Percentiles rank a stretch among this genome's conserved stretches.
phyloP scores from a whole-genome alignment of 148 eudicot species.

The Cornus kousa region DNA sequence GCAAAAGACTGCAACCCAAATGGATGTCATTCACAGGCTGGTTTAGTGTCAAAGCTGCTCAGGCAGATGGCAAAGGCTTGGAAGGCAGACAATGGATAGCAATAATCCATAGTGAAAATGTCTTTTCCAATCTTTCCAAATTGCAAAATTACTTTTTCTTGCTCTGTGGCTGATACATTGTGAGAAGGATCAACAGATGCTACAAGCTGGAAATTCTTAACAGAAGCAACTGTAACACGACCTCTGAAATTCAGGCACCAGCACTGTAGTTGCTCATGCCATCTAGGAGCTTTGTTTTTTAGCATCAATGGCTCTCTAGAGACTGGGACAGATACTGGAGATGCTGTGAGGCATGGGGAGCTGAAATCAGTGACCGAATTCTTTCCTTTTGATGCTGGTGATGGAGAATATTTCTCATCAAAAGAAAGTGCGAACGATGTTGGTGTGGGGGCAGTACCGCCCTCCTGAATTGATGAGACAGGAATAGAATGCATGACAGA shows the following conservation, averaged over 20 bases:
- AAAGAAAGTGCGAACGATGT: constrained; percentile 50
- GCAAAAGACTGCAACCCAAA: constrained; percentile 3
- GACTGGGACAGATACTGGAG: constrained; percentile 12
- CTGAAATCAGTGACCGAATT: constrained; percentile 34
- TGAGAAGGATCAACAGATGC: constrained; percentile 76
- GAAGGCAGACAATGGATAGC: constrained; percentile 84
- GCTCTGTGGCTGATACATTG: constrained; percentile 59
- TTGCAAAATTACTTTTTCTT: constrained; percentile 77
- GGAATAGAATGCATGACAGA: constrained; percentile 77
- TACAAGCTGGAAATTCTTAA: constrained; percentile 91
- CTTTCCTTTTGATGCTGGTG: constrained; percentile 35
- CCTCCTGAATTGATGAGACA: constrained; percentile 71
- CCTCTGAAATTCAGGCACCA: constrained; percentile 95
- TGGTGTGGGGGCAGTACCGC: constrained; percentile 88
- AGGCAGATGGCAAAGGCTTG: constrained; percentile 92
- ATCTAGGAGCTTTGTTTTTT: constrained; percentile 88
- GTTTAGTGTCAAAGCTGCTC: constrained; percentile 93
- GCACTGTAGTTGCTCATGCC: constrained; percentile 95
- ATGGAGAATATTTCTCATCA: constrained; percentile 31
- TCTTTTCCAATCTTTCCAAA: constrained; percentile 91
- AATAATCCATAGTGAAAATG: constrained; percentile 92
- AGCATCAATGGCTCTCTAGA: constrained; percentile 48
- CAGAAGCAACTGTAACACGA: constrained; percentile 88
- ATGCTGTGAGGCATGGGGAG: constrained; percentile 36
- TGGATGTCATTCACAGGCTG: constrained; percentile 69